Evolutionary conservation across 257 asterid genomes (phyloP).

Genomic region (Voacanga thouarsii): DNA sequence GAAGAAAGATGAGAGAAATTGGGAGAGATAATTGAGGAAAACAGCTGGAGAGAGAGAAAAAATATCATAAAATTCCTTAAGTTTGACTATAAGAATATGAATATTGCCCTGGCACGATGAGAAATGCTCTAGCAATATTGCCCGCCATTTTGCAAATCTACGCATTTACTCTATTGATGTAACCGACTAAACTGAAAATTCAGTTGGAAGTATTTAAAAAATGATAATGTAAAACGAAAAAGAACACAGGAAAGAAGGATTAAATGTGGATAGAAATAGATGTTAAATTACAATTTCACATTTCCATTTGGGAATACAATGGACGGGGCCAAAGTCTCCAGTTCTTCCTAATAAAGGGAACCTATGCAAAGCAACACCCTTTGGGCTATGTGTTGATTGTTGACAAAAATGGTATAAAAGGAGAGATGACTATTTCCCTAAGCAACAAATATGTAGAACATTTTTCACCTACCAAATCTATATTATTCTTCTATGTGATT

Average conservation of each 20-base stretch:
- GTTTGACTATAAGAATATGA: too few species aligned
- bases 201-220: too few species aligned
- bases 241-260: neutral
- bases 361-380: neutral
- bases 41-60: too few species aligned
- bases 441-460: neutral
- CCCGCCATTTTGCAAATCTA: too few species aligned
- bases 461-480: conserved; percentile 5
- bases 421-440: neutral
- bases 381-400: conserved; percentile 2
- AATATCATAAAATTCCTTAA: too few species aligned
- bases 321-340: neutral
- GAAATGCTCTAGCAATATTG: too few species aligned
- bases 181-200: too few species aligned
- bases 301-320: neutral
- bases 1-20: too few species aligned
- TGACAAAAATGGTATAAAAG: neutral
- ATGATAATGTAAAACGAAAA: too few species aligned
- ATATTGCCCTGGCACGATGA: too few species aligned
- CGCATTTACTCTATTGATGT: too few species aligned
- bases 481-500: neutral
- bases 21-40: too few species aligned
- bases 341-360: neutral
- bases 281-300: neutral
- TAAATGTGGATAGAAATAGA: neutral